Percentiles rank a stretch among this genome's conserved stretches.
phyloP scores from a whole-genome alignment of 345 rosid species.

The Passiflora organensis region DNA sequence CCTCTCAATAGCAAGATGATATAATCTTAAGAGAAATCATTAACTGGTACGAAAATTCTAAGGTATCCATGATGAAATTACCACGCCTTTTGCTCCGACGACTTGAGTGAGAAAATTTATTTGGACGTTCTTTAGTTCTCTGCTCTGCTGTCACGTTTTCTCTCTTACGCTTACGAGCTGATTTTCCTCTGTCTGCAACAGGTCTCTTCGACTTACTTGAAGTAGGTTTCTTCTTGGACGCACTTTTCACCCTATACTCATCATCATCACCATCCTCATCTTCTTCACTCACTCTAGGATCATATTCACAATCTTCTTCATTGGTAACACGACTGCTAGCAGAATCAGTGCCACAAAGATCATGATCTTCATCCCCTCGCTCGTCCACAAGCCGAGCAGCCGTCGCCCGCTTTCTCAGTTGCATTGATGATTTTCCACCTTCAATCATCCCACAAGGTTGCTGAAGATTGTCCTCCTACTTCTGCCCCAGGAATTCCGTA shows the following conservation, averaged over 20 bases:
- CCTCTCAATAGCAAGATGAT: too few species aligned
- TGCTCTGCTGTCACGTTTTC: conserved; percentile 32
- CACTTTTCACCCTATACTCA: conserved; percentile 24
- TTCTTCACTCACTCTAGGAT: conserved; percentile 6
- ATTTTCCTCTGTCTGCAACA: conserved; percentile 24
- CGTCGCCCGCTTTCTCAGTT: conserved; percentile 25
- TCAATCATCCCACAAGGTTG: conserved; percentile 14
- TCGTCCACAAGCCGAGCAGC: conserved; percentile 31
- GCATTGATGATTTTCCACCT: conserved; percentile 28
- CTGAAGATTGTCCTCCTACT: conserved; percentile 4
- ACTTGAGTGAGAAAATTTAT: conserved; percentile 74
- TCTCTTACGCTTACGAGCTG: conserved; percentile 35
- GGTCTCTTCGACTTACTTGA: conserved; percentile 35
- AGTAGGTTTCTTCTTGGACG: conserved; percentile 25
- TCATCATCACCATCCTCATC: conserved; percentile 13
- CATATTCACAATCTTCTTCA: conserved; percentile 27
- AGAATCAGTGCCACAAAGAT: conserved; percentile 24
- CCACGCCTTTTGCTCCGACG: conserved; percentile 55
- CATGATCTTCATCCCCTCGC: conserved; percentile 30
- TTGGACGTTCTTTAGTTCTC: conserved; percentile 32
- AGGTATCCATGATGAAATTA: conserved; percentile 28
- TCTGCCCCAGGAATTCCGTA: neutral
- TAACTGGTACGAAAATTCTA: too few species aligned
- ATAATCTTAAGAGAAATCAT: too few species aligned
- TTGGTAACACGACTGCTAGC: conserved; percentile 17